Evolutionary conservation across 306 rosid species (phyloP).

Genomic region (Pyrus bretschneideri): DNA sequence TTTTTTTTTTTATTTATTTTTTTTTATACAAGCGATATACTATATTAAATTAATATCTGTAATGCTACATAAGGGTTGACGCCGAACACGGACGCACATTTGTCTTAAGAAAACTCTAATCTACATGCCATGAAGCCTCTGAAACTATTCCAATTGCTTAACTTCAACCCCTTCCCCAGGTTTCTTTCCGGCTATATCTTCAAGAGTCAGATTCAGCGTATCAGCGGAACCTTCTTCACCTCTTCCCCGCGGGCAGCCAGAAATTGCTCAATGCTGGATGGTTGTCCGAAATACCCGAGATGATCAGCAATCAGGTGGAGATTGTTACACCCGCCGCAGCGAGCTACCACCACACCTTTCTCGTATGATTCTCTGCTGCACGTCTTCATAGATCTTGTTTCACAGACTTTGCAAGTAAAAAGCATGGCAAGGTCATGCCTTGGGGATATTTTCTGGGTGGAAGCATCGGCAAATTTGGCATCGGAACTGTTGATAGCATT

Average conservation of each 20-base stretch:
- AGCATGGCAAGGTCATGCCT: slow-evolving; percentile 92
- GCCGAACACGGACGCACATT: too few species aligned
- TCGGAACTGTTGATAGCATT: slow-evolving; percentile 14
- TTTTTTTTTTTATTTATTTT: too few species aligned
- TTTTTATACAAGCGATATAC: too few species aligned
- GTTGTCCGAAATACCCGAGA: slow-evolving; percentile 88
- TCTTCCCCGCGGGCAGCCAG: slow-evolving; percentile 83
- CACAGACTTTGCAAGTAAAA: slow-evolving; percentile 89
- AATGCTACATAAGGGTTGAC: too few species aligned
- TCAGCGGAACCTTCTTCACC: slow-evolving; percentile 62
- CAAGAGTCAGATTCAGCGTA: slow-evolving; percentile 64
- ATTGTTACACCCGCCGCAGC: slow-evolving; percentile 76
- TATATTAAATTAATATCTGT: too few species aligned
- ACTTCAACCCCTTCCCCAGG: slow-evolving; percentile 9
- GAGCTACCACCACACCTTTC: slow-evolving; percentile 82
- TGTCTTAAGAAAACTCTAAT: not conserved
- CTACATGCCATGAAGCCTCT: not conserved
- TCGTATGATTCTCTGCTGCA: slow-evolving; percentile 72
- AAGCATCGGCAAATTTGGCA: slow-evolving; percentile 35
- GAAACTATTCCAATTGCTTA: not conserved
- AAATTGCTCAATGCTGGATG: slow-evolving; percentile 65
- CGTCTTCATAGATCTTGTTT: slow-evolving; percentile 79
- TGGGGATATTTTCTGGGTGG: slow-evolving; percentile 59
- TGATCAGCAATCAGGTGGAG: slow-evolving; percentile 77
- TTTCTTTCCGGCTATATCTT: slow-evolving; percentile 67